Percentiles rank a stretch among this genome's conserved stretches.
Conservation (phyloP, 169 alveolate species). For the Cyclospora cayetanensis region DNA sequence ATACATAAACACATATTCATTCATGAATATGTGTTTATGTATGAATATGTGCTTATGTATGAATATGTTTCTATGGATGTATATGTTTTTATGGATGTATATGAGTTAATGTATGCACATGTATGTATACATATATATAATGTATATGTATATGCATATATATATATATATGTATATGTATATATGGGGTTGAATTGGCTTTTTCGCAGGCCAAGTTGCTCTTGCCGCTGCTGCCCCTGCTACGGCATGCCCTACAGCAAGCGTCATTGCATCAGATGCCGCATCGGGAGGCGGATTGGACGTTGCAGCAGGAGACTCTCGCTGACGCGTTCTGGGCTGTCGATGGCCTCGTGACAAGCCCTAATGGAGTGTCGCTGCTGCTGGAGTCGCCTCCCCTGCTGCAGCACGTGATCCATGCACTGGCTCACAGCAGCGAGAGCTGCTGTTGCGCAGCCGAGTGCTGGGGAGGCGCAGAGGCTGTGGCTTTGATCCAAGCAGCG, state of each 20-base stretch:
- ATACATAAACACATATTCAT: too few relatives aligned
- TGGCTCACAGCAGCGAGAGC: slow-evolving; percentile 56
- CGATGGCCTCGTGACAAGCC: slow-evolving; percentile 49
- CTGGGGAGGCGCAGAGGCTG: neutral
- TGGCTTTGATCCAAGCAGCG: neutral
- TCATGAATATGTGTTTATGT: too few relatives aligned
- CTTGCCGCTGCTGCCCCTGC: slow-evolving; percentile 42
- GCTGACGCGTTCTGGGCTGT: slow-evolving; percentile 64
- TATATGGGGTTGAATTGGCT: too few relatives aligned
- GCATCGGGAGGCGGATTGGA: slow-evolving; percentile 20
- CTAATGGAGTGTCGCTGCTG: slow-evolving; percentile 49
- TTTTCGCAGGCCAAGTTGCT: slow-evolving; percentile 4
- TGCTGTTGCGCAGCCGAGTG: slow-evolving; percentile 57
- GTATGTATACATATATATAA: too few relatives aligned
- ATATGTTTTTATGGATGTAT: too few relatives aligned
- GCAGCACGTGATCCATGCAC: slow-evolving; percentile 29
- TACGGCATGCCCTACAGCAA: neutral
- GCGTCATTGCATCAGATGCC: slow-evolving; percentile 25
- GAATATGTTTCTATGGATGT: too few relatives aligned
- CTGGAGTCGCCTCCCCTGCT: slow-evolving; percentile 38
- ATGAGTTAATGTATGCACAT: too few relatives aligned
- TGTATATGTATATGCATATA: too few relatives aligned
- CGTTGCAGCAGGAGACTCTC: slow-evolving; percentile 49
- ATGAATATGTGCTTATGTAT: too few relatives aligned
- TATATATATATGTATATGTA: too few relatives aligned